Conservation (phyloP, 495 filamentous ascomycete species). For the Podospora pseudocomata region DNA sequence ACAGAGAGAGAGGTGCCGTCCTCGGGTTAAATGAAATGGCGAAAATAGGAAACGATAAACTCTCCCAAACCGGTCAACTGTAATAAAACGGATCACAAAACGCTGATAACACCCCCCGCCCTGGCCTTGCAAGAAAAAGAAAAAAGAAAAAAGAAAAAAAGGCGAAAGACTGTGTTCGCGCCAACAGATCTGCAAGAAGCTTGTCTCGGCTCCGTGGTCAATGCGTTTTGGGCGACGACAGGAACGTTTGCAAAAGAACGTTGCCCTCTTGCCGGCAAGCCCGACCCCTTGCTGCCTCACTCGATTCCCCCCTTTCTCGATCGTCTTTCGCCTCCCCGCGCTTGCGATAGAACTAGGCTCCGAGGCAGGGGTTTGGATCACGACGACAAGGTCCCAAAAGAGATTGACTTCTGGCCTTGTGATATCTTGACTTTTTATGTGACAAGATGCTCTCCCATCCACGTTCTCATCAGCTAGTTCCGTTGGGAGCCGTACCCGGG, state of each 20-base stretch:
- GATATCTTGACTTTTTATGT: background rate
- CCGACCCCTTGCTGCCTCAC: background rate
- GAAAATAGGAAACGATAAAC: background rate
- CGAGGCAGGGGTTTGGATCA: background rate
- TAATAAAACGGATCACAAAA: background rate
- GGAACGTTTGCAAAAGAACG: background rate
- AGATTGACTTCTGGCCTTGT: background rate
- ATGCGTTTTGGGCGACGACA: slow-evolving; percentile 2
- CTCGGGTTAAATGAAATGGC: background rate
- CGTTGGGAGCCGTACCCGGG: background rate
- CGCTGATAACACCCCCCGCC: background rate
- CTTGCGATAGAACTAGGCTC: background rate
- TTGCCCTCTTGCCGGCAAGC: background rate
- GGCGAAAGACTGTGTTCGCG: slow-evolving; percentile 3
- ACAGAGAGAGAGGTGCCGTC: no score
- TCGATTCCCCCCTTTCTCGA: background rate
- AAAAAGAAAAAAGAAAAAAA: no score
- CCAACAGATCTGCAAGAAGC: slow-evolving; percentile 15
- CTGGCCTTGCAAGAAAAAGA: background rate
- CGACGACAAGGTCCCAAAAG: slow-evolving; percentile 2
- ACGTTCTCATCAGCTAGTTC: background rate
- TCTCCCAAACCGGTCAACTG: background rate
- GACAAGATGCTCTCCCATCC: background rate
- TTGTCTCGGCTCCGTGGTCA: slow-evolving; percentile 13
- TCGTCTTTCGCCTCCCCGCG: background rate